A percentile compares a stretch with the other conserved stretches of the same genome.
Conservation (phyloP, 345 rosid genomes). For the Hibiscus mutabilis region DNA sequence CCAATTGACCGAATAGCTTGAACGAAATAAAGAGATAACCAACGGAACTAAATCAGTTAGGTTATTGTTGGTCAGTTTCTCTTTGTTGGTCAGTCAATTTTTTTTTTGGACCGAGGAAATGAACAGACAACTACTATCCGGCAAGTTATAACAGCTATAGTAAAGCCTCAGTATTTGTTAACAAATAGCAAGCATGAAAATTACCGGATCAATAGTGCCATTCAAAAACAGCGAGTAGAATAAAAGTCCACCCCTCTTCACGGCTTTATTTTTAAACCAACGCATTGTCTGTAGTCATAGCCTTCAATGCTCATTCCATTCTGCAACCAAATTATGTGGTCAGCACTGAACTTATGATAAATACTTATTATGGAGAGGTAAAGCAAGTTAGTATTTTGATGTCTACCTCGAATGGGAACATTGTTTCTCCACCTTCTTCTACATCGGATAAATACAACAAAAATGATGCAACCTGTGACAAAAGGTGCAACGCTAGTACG, state of each 20-base stretch:
- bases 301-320: constrained; percentile 32
- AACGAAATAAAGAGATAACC: background rate
- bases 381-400: constrained; percentile 4
- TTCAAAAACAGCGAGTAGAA: constrained; percentile 35
- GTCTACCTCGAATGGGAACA: constrained; percentile 73
- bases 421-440: constrained; percentile 50
- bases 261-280: constrained; percentile 73
- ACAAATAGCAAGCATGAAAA: background rate
- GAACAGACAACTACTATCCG: background rate
- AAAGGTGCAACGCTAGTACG: background rate
- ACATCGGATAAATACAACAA: constrained; percentile 10
- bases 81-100: background rate
- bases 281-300: constrained; percentile 57
- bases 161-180: background rate
- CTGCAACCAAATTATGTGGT: constrained; percentile 21
- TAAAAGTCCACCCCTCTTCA: constrained; percentile 58
- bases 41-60: background rate
- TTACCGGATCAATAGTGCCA: background rate
- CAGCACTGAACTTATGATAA: background rate
- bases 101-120: background rate
- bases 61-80: background rate
- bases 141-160: background rate
- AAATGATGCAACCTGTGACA: constrained; percentile 32
- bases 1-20: no score
- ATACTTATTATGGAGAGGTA: background rate